Conservation (phyloP, 2,329 filamentous ascomycete species). For the Botrytis elliptica region DNA sequence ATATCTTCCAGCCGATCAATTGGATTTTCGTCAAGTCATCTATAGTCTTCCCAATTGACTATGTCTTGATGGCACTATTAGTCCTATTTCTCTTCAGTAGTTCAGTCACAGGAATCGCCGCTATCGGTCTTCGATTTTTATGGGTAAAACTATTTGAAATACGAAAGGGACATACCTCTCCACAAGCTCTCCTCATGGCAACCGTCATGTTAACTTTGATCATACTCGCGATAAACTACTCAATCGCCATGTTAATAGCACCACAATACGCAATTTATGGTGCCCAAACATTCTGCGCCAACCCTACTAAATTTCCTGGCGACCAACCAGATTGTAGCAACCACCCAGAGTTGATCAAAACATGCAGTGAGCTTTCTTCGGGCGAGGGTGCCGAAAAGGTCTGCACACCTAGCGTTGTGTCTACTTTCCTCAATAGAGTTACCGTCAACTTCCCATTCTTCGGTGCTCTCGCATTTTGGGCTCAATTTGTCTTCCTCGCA, state of each 20-base stretch:
- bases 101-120: conserved; percentile 81
- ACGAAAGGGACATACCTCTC: conserved; percentile 81
- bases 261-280: conserved; percentile 95
- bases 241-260: conserved; percentile 87
- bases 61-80: conserved; percentile 81
- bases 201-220: conserved; percentile 90
- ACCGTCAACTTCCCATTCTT: conserved; percentile 95
- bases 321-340: conserved; percentile 73
- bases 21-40: conserved; percentile 81
- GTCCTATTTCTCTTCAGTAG: conserved; percentile 85
- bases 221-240: conserved; percentile 88
- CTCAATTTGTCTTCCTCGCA: conserved; percentile 85
- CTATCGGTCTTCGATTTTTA: conserved; percentile 89
- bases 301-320: conserved; percentile 59
- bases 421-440: conserved; percentile 88
- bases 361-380: conserved; percentile 75
- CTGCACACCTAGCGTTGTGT: conserved; percentile 88
- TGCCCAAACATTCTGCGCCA: conserved; percentile 89
- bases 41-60: conserved; percentile 86
- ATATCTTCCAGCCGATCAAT: conserved; percentile 94
- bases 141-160: conserved; percentile 95
- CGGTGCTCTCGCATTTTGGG: conserved; percentile 90
- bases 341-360: conserved; percentile 68
- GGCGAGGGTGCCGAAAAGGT: conserved; percentile 72
- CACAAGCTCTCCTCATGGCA: conserved; percentile 86